Percentiles rank a stretch among this genome's conserved stretches.
phyloP scores from a whole-genome alignment of 1,284 basidiomycete species.

The Lentinus polychrous region DNA sequence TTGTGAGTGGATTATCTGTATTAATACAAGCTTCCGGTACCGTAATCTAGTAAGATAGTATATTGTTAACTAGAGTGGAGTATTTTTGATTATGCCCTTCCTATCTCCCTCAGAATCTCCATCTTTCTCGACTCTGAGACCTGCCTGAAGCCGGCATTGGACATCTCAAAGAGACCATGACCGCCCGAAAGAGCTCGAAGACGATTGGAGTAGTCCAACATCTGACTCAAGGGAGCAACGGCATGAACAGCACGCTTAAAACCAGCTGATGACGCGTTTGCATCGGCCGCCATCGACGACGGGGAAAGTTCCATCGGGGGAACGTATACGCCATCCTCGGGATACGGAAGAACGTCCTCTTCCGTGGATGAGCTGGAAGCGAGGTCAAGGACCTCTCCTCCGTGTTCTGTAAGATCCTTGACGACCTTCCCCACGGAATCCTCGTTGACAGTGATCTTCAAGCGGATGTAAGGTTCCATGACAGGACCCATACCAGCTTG shows the following conservation, averaged over 20 bases:
- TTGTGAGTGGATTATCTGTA: slow-evolving; percentile 28
- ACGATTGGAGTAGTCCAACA: slow-evolving; percentile 76
- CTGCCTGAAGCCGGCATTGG: slow-evolving; percentile 63
- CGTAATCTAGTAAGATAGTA: slow-evolving; percentile 1
- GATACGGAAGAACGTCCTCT: slow-evolving; percentile 42
- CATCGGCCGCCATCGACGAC: slow-evolving; percentile 33
- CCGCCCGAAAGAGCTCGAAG: slow-evolving; percentile 79
- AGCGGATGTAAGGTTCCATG: slow-evolving; percentile 65
- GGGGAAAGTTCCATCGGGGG: slow-evolving; percentile 71
- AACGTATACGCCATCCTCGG: slow-evolving; percentile 60
- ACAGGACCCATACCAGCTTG: slow-evolving; percentile 59
- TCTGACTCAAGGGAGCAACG: slow-evolving; percentile 68
- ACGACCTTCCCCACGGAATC: slow-evolving; percentile 66
- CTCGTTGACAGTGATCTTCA: slow-evolving; percentile 61
- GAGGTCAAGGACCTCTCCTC: slow-evolving; percentile 67
- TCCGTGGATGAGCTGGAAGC: slow-evolving; percentile 29
- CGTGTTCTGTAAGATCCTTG: slow-evolving; percentile 70
- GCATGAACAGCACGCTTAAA: slow-evolving; percentile 60
- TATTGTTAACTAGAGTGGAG: slow-evolving; percentile 4
- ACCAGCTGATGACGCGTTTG: slow-evolving; percentile 24
- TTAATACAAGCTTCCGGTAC: not conserved
- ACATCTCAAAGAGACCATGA: slow-evolving; percentile 76
- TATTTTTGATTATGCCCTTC: slow-evolving; percentile 42
- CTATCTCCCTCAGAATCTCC: slow-evolving; percentile 73
- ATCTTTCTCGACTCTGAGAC: slow-evolving; percentile 52